phyloP scores from a whole-genome alignment of 1,284 basidiomycete species.

The Malassezia sp. region DNA sequence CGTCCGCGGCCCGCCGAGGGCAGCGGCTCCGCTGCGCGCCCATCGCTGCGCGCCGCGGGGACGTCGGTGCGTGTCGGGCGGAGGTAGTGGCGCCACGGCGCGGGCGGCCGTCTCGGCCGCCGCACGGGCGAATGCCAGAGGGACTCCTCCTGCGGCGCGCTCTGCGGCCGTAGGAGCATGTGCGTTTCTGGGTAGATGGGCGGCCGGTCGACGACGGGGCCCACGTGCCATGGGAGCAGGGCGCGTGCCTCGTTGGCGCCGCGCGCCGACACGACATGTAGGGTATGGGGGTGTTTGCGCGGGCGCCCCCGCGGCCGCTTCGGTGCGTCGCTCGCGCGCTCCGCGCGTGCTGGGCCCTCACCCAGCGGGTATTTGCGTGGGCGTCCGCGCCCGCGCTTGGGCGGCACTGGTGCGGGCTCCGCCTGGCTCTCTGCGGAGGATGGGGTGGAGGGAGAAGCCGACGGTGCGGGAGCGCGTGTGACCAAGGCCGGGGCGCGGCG shows the following conservation, averaged over 20 bases:
- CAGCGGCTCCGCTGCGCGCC: conserved; percentile 8
- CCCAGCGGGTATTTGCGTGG: not conserved
- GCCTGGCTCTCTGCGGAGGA: no score
- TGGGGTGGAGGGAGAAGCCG: no score
- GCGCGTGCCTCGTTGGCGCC: conserved; percentile 4
- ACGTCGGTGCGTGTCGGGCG: conserved; percentile 4
- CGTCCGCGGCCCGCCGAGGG: conserved; percentile 1
- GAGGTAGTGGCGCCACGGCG: conserved; percentile 11
- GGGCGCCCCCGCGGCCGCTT: conserved; percentile 11
- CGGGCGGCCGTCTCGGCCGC: not conserved
- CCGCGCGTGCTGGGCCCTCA: not conserved
- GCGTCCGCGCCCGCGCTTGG: conserved; percentile 7
- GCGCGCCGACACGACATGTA: conserved; percentile 1
- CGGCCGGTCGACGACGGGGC: conserved; percentile 6
- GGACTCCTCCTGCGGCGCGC: not conserved
- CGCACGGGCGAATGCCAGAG: conserved; percentile 7
- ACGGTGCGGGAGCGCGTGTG: no score
- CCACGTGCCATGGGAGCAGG: conserved; percentile 4
- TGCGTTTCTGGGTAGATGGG: conserved; percentile 16
- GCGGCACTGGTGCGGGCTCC: no score
- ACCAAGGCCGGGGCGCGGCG: no score
- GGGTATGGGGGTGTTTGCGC: conserved; percentile 6
- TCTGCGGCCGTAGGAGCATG: conserved; percentile 1
- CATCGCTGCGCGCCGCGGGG: conserved; percentile 1
- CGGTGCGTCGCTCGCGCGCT: not conserved